These are phyloP conservation scores for Sugiyamaella pinicola DNA, from an alignment of 1,139 yeast genomes.

Conservation along the genomic window DNA sequence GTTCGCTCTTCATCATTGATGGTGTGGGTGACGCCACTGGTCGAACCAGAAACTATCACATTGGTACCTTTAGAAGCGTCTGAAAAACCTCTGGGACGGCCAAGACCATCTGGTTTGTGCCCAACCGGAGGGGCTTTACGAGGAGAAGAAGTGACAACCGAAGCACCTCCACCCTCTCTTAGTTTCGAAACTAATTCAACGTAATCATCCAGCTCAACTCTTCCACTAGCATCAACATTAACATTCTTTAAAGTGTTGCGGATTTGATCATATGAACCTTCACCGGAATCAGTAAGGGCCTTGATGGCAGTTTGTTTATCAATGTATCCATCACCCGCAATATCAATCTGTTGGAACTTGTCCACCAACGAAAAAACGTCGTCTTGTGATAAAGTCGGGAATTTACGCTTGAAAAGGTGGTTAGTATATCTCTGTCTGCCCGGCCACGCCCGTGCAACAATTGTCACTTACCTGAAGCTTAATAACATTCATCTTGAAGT, in stretches of 20 bases:
- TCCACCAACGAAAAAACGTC: slow-evolving; percentile 85
- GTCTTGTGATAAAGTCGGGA: slow-evolving; percentile 80
- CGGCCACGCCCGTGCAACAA: background rate
- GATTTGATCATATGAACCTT: slow-evolving; percentile 84
- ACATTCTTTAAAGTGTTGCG: slow-evolving; percentile 90
- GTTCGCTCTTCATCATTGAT: slow-evolving; percentile 96
- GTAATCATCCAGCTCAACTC: slow-evolving; percentile 93
- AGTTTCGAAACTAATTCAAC: slow-evolving; percentile 64
- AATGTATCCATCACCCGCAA: slow-evolving; percentile 93
- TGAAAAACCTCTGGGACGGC: slow-evolving; percentile 21
- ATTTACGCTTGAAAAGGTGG: slow-evolving; percentile 56
- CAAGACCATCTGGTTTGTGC: slow-evolving; percentile 34
- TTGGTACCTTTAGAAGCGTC: slow-evolving; percentile 49
- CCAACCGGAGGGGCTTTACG: slow-evolving; percentile 22
- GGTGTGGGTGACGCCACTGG: slow-evolving; percentile 94
- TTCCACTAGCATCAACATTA: slow-evolving; percentile 94
- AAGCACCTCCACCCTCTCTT: slow-evolving; percentile 32
- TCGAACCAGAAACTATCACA: slow-evolving; percentile 79
- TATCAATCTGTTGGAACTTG: slow-evolving; percentile 71
- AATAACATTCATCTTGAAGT: slow-evolving; percentile 52
- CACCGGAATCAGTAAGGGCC: slow-evolving; percentile 75
- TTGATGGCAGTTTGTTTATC: slow-evolving; percentile 90
- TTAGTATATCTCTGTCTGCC: slow-evolving; percentile 12
- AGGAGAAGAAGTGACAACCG: slow-evolving; percentile 21
- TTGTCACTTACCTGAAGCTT: slow-evolving; percentile 50